Percentiles rank a stretch among this genome's conserved stretches.
Conservation (phyloP, 2,329 filamentous ascomycete species). For the Akanthomyces uredinophilus region DNA sequence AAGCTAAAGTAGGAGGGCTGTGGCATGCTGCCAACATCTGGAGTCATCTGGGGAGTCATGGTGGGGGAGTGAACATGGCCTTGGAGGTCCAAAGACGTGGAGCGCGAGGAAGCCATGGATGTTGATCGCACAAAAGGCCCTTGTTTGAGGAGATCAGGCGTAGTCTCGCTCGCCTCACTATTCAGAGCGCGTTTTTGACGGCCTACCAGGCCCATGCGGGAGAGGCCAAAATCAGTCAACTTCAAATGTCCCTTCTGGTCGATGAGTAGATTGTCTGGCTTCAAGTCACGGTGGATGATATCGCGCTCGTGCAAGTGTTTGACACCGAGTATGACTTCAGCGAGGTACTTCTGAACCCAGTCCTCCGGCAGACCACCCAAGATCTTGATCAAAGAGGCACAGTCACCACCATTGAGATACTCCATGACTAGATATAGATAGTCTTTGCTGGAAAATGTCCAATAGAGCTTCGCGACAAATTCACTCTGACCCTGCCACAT, state of each 20-base stretch:
- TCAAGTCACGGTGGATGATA: constrained; percentile 94
- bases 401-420: constrained; percentile 95
- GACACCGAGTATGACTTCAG: constrained; percentile 92
- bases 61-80: constrained; percentile 67
- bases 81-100: constrained; percentile 87
- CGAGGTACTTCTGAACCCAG: constrained; percentile 97
- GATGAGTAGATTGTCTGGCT: constrained; percentile 95
- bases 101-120: constrained; percentile 85
- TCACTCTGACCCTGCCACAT: constrained; percentile 99
- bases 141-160: constrained; percentile 85
- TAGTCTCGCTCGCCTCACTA: constrained; percentile 70
- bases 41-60: constrained; percentile 81
- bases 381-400: constrained; percentile 91
- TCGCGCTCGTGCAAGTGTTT: constrained; percentile 91
- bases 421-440: constrained; percentile 99
- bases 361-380: constrained; percentile 89
- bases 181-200: constrained; percentile 91
- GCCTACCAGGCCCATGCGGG: constrained; percentile 92
- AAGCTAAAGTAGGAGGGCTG: constrained; percentile 94
- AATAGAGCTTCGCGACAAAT: constrained; percentile 97
- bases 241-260: constrained; percentile 96
- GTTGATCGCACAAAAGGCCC: constrained; percentile 82
- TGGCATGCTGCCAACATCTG: constrained; percentile 57
- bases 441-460: constrained; percentile 99
- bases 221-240: constrained; percentile 94